Percentiles rank a stretch among this genome's conserved stretches.
These are phyloP conservation scores for Paraurostyla sp. DNA, from an alignment of 73 alveolate genomes.

Conservation along the genomic window DNA sequence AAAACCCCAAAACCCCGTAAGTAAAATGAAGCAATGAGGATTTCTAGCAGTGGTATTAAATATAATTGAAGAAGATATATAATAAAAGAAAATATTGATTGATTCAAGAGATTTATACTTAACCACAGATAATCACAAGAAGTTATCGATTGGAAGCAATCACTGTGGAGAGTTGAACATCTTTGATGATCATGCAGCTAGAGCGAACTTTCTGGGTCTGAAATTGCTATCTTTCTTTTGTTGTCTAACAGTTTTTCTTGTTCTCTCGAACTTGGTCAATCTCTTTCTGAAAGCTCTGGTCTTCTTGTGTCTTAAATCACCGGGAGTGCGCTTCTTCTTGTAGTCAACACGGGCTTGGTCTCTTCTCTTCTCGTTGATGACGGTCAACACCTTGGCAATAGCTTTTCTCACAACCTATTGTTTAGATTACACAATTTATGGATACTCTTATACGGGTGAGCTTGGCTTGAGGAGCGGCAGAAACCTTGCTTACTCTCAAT, in stretches of 20 bases:
- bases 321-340: slow-evolving; percentile 84
- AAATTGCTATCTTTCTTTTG: slow-evolving; percentile 86
- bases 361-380: slow-evolving; percentile 90
- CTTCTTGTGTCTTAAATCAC: slow-evolving; percentile 88
- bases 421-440: background rate
- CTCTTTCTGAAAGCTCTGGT: slow-evolving; percentile 90
- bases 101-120: slow-evolving; percentile 26
- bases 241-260: slow-evolving; percentile 78
- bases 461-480: slow-evolving; percentile 88
- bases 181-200: slow-evolving; percentile 56
- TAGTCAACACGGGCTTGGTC: slow-evolving; percentile 78
- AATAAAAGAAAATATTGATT: slow-evolving; percentile 27
- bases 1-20: no score
- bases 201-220: slow-evolving; percentile 93
- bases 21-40: no score
- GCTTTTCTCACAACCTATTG: slow-evolving; percentile 87
- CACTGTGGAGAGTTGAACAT: slow-evolving; percentile 47
- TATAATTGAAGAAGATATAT: slow-evolving; percentile 45
- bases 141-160: background rate
- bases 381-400: slow-evolving; percentile 91
- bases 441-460: slow-evolving; percentile 77
- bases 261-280: slow-evolving; percentile 84
- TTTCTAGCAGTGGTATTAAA: slow-evolving; percentile 16
- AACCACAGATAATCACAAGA: slow-evolving; percentile 29
- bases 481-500: slow-evolving; percentile 87